Percentiles rank a stretch among this genome's conserved stretches.
phyloP scores from a whole-genome alignment of 495 filamentous ascomycete genomes.

The Rhypophila decipiens region DNA sequence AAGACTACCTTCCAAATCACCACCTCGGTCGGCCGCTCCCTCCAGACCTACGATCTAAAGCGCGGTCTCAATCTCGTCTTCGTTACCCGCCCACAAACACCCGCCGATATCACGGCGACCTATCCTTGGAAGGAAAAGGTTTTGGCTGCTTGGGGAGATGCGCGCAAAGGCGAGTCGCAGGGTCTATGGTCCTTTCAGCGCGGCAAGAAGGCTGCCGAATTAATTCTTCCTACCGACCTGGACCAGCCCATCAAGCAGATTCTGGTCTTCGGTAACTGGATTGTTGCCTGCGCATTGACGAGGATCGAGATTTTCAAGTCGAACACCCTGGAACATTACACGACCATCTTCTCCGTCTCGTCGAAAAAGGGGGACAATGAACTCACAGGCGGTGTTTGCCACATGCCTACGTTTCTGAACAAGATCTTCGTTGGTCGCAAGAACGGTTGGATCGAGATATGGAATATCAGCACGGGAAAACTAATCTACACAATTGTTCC shows the following conservation, averaged over 20 bases:
- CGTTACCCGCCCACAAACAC: constrained; percentile 82
- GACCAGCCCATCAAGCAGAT: constrained; percentile 68
- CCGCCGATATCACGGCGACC: constrained; percentile 76
- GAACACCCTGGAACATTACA: constrained; percentile 79
- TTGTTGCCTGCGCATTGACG: constrained; percentile 70
- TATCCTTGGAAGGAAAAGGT: constrained; percentile 81
- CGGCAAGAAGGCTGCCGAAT: constrained; percentile 74
- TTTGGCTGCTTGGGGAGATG: constrained; percentile 76
- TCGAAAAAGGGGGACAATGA: constrained; percentile 45
- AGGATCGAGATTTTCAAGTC: constrained; percentile 86
- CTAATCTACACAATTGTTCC: constrained; percentile 79
- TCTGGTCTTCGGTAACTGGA: constrained; percentile 83
- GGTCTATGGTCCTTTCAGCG: constrained; percentile 93
- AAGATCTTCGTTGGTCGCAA: constrained; percentile 83
- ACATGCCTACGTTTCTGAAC: constrained; percentile 90
- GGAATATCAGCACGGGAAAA: constrained; percentile 90
- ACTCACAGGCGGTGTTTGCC: constrained; percentile 66
- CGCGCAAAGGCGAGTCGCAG: constrained; percentile 40
- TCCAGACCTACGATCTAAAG: constrained; percentile 92
- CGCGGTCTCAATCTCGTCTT: constrained; percentile 87
- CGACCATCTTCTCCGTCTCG: constrained; percentile 56
- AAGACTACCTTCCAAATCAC: constrained; percentile 96
- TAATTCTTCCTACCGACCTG: constrained; percentile 56
- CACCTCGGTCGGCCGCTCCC: constrained; percentile 78
- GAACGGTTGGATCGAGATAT: constrained; percentile 91